Conservation (phyloP, 177 flowering plant species). For the Telopea speciosissima region DNA sequence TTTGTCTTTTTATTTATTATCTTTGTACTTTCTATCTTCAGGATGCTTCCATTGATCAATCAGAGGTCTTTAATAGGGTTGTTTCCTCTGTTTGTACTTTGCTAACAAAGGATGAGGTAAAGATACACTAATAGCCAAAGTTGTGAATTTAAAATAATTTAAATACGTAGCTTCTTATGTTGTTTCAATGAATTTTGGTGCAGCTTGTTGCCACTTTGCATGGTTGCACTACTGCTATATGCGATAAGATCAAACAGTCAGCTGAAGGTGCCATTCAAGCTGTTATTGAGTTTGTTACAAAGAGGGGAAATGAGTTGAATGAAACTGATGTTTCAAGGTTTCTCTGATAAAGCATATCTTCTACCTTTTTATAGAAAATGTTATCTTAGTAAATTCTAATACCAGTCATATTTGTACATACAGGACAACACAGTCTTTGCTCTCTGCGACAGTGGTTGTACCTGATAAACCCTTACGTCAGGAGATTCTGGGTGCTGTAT, state of each 20-base stretch:
- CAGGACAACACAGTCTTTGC: conserved; percentile 93
- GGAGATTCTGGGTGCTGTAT: conserved; percentile 91
- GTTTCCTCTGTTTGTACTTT: conserved; percentile 77
- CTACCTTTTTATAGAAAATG: too few species aligned
- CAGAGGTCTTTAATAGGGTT: conserved; percentile 91
- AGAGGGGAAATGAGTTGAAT: conserved; percentile 72
- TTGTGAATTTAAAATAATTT: not conserved
- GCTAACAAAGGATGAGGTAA: conserved; percentile 77
- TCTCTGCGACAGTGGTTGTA: conserved; percentile 60
- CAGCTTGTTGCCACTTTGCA: conserved; percentile 77
- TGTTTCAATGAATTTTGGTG: conserved; percentile 13
- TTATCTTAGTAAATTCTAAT: conserved; percentile 1
- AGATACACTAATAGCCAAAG: too few species aligned
- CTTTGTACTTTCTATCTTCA: conserved; percentile 21
- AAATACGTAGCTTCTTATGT: not conserved
- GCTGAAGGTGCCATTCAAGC: conserved; percentile 94
- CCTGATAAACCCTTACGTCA: conserved; percentile 80
- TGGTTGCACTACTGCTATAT: conserved; percentile 70
- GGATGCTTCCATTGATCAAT: conserved; percentile 98
- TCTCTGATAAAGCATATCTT: not conserved
- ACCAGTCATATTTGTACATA: conserved; percentile 13
- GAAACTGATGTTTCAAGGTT: conserved; percentile 82
- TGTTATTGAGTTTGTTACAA: conserved; percentile 69
- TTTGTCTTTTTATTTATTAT: not conserved
- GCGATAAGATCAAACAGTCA: conserved; percentile 83